Evolutionary conservation across 148 eudicot species (phyloP).

Genomic region (Heliamphora exappendiculata): DNA sequence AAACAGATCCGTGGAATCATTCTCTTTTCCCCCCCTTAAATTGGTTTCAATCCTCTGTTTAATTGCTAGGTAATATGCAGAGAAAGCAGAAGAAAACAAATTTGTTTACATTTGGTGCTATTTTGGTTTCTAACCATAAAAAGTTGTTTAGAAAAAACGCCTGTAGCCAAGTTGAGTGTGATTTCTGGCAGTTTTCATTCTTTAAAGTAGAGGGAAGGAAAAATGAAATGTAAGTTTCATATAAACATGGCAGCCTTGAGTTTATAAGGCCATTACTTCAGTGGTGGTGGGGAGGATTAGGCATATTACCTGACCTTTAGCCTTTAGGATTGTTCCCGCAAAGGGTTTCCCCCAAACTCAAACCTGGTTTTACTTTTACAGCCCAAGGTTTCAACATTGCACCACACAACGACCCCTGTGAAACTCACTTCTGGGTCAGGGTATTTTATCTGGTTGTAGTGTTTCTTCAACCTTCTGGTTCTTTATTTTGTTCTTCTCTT

Average conservation of each 20-base stretch:
- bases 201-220: constrained; percentile 28
- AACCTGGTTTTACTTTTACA: not conserved
- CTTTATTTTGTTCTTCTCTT: not conserved
- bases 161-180: too few species aligned
- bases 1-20: not conserved
- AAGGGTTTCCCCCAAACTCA: constrained; percentile 1
- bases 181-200: too few species aligned
- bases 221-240: constrained; percentile 12
- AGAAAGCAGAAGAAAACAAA: not conserved
- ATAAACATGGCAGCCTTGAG: not conserved
- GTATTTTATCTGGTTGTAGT: not conserved
- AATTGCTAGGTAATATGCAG: not conserved
- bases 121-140: too few species aligned
- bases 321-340: too few species aligned
- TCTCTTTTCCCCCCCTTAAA: not conserved
- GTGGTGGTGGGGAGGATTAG: not conserved
- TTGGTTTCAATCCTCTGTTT: not conserved
- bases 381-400: not conserved
- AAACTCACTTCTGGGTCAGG: not conserved
- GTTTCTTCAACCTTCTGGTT: not conserved
- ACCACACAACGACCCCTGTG: not conserved
- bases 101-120: too few species aligned
- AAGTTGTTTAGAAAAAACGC: too few species aligned
- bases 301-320: not conserved
- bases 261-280: too few species aligned